Conservation (phyloP, 805 yeast genomes). For the Saturnispora silvae region DNA sequence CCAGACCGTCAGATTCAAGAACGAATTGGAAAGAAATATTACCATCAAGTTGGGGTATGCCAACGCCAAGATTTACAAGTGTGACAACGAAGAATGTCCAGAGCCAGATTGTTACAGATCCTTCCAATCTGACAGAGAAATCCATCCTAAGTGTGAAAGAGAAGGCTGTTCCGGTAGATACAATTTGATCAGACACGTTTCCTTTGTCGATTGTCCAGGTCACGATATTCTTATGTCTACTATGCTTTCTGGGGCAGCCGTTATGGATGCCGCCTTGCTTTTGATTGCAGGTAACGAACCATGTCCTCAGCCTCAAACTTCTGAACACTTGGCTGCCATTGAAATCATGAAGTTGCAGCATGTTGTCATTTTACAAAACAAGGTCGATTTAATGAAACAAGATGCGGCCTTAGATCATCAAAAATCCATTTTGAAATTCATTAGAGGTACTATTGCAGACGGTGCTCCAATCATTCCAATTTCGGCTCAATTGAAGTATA, state of each 20-base stretch:
- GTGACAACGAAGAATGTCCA: constrained; percentile 76
- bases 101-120: constrained; percentile 94
- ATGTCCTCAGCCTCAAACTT: constrained; percentile 99
- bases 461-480: constrained; percentile 99
- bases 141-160: constrained; percentile 82
- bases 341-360: constrained; percentile 98
- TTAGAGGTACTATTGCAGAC: constrained; percentile 97
- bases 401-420: constrained; percentile 94
- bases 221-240: constrained; percentile 99
- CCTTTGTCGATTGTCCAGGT: constrained; percentile 99
- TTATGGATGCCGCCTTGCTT: constrained; percentile 97
- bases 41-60: constrained; percentile 98
- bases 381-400: constrained; percentile 97
- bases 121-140: constrained; percentile 89
- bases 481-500: constrained; percentile 96
- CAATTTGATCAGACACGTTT: constrained; percentile 86
- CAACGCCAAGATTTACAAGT: constrained; percentile 93
- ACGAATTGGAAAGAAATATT: constrained; percentile 97
- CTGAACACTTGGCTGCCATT: constrained; percentile 98
- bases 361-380: constrained; percentile 91
- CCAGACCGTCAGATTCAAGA: constrained; percentile 97
- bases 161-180: constrained; percentile 87
- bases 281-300: constrained; percentile 97
- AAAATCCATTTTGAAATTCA: constrained; percentile 81
- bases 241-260: constrained; percentile 99